Conservation (phyloP, 371 early-diverging fungal species). For the Actinomucor elegans region DNA sequence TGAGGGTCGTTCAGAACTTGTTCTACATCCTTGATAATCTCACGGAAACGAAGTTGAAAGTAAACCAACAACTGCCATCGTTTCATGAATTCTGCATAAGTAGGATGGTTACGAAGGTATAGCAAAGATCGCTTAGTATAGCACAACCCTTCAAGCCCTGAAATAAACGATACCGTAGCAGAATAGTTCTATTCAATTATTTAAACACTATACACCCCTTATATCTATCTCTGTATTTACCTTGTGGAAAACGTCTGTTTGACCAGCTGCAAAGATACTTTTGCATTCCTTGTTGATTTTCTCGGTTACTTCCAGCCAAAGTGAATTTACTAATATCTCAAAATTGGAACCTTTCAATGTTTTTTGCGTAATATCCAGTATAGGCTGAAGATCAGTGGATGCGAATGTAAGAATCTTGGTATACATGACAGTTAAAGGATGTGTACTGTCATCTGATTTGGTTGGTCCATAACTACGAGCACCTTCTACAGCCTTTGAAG, state of each 20-base stretch:
- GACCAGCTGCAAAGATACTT: conserved; percentile 69
- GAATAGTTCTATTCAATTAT: conserved; percentile 60
- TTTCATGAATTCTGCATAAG: conserved; percentile 71
- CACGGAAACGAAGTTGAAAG: conserved; percentile 67
- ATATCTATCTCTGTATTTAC: conserved; percentile 23
- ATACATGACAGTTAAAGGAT: conserved; percentile 59
- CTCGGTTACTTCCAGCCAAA: conserved; percentile 60
- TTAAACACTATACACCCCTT: background rate
- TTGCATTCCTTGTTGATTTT: conserved; percentile 52
- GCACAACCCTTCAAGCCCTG: conserved; percentile 56
- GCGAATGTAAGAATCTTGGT: conserved; percentile 58
- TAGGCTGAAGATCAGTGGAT: conserved; percentile 44
- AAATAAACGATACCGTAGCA: conserved; percentile 65
- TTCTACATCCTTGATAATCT: conserved; percentile 55
- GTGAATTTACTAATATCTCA: conserved; percentile 68
- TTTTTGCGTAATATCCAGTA: conserved; percentile 62
- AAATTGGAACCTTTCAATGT: conserved; percentile 69
- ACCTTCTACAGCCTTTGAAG: conserved; percentile 21
- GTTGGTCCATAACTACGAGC: background rate
- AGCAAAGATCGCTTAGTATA: conserved; percentile 47
- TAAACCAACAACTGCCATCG: conserved; percentile 77
- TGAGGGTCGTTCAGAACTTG: conserved; percentile 25
- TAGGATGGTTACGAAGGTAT: conserved; percentile 58
- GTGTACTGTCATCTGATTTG: background rate
- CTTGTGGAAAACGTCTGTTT: conserved; percentile 73